Percentiles rank a stretch among this genome's conserved stretches.
These are phyloP conservation scores for Picea abies DNA, from an alignment of 83 land plant species.

Conservation along the genomic window DNA sequence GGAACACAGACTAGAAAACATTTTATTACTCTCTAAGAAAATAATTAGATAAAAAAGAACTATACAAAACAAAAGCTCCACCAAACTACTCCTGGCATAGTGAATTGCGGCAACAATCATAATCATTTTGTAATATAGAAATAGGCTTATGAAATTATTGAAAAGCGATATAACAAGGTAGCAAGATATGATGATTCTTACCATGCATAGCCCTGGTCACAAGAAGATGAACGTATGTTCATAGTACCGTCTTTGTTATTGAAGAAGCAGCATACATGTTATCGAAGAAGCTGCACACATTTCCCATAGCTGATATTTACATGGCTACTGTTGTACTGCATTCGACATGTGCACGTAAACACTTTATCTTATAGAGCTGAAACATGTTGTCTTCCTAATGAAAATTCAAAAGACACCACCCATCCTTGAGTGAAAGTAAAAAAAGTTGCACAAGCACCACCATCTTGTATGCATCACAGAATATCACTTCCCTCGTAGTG, in stretches of 20 bases:
- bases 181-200: not conserved
- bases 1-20: too few relatives aligned
- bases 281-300: not conserved
- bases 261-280: not conserved
- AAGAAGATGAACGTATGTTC: not conserved
- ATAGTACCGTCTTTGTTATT: not conserved
- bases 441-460: not conserved
- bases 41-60: not conserved
- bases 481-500: not conserved
- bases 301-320: not conserved
- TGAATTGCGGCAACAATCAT: not conserved
- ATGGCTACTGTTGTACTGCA: not conserved
- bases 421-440: not conserved
- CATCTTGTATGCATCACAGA: not conserved
- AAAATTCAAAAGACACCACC: not conserved
- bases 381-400: not conserved
- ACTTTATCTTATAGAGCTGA: not conserved
- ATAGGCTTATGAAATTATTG: not conserved
- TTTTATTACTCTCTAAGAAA: too few relatives aligned
- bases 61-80: not conserved
- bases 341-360: not conserved
- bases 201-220: not conserved
- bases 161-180: not conserved
- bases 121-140: not conserved
- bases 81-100: not conserved